Base-by-base conservation (phyloP, 257 asterid genomes). In the Lantana camara region DNA sequence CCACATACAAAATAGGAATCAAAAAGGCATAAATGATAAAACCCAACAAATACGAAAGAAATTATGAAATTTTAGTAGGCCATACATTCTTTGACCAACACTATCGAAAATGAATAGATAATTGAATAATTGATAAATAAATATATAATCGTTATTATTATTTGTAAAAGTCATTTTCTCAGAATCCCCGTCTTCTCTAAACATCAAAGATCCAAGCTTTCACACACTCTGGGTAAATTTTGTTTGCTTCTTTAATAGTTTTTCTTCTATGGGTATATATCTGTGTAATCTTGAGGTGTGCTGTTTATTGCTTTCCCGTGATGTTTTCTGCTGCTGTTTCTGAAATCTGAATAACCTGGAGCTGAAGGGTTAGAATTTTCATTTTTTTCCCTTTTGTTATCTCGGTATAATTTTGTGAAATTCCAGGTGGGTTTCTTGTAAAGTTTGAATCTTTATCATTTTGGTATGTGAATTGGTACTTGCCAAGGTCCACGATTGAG, bases 151-250 rank as follows among this genome's bases (percentile, higher is more conserved):
- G 4, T 2, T 27, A 27, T 27, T 10, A 49, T 35, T 16, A 7
- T 48, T 48, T 2, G 9, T 42, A 32, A 44, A 58, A 9, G 3
- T 15, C 5, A 55, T n/a, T 14, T 29, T 15, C 57, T 50, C 66
- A 51, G 22, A 56, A 66, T 67, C 72, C 63, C 67, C 58, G 70
- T 71, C 80, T 59, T 41, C 73, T 0, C 44, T 53, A 38, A 51
- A 40, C 66, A 54, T 57, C 60, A 65, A 69, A 75, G 73, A 49
- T 57, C 73, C 73, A 69, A 72, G 24, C 73, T 58, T 72, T 71
- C 50, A 7, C 61, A 23, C 68, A 66, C 37, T 37, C 17, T 13
- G 67, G 72, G 65, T 48, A 47, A 9, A 5, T 42, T 21, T 24
- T 40, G 23, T 9, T 68, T 27, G 32, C 32, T 14, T 14, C 20